A percentile compares a stretch with the other conserved stretches of the same genome.
These are phyloP conservation scores for Pontederia paniculata DNA, from an alignment of 176 grass and related monocot genomes.

Conservation along the genomic window DNA sequence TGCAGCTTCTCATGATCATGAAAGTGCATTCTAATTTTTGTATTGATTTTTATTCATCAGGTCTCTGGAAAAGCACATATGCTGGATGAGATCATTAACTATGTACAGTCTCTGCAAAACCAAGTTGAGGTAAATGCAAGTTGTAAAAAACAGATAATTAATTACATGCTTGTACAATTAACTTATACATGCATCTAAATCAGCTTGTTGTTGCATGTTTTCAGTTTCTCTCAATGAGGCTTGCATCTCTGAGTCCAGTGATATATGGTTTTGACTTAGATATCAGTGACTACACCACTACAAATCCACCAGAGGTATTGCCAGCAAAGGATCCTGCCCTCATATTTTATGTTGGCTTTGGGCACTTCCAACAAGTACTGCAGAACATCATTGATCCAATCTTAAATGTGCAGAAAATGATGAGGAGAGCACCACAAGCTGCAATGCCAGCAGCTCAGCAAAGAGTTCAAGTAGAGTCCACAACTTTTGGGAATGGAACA, in stretches of 20 bases:
- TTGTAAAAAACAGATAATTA: background rate
- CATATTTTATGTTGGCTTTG: background rate
- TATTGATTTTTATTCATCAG: slow-evolving; percentile 2
- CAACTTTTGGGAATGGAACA: slow-evolving; percentile 6
- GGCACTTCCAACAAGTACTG: background rate
- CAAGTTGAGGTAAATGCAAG: slow-evolving; percentile 31
- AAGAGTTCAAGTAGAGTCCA: background rate
- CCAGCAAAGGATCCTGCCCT: background rate
- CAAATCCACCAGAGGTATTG: slow-evolving; percentile 5
- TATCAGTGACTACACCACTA: background rate
- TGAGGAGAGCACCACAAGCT: slow-evolving; percentile 6
- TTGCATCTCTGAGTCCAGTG: slow-evolving; percentile 25
- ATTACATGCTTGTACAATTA: background rate
- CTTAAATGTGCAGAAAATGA: slow-evolving; percentile 11
- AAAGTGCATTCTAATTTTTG: background rate
- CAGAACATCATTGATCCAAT: background rate
- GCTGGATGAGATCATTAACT: slow-evolving; percentile 48
- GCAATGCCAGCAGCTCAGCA: slow-evolving; percentile 4
- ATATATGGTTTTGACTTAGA: slow-evolving; percentile 10
- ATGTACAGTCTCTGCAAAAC: slow-evolving; percentile 38
- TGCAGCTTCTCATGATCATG: background rate
- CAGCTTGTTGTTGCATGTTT: background rate
- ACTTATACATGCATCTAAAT: background rate
- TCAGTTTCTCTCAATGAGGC: slow-evolving; percentile 42
- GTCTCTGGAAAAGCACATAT: slow-evolving; percentile 31